Evolutionary conservation across 768 basidiomycete species (phyloP).

Genomic region (Leccinellum rugosiceps): DNA sequence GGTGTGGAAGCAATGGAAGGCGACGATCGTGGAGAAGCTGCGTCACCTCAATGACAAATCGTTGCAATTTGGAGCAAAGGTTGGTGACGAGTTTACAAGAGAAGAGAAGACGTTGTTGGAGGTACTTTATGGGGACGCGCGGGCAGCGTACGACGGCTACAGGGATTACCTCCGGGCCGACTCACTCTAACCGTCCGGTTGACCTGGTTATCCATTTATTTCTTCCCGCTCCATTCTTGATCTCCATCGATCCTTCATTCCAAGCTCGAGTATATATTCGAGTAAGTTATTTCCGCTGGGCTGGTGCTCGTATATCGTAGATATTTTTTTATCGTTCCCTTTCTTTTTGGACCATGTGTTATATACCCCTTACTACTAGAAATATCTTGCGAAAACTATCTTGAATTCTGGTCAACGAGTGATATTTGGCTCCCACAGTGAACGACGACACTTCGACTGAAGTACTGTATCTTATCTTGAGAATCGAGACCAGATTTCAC

Average conservation of each 20-base stretch:
- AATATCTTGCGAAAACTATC: neutral
- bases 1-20: slow-evolving; percentile 21
- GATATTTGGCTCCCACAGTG: too few species aligned
- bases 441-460: neutral
- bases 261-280: neutral
- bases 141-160: slow-evolving; percentile 14
- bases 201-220: neutral
- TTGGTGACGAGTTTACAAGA: slow-evolving; percentile 4
- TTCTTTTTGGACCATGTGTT: neutral
- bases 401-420: neutral
- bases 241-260: neutral
- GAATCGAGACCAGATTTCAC: neutral
- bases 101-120: slow-evolving; percentile 8
- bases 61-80: neutral
- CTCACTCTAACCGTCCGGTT: neutral
- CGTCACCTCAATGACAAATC: neutral
- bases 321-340: neutral
- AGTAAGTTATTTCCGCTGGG: neutral
- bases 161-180: slow-evolving; percentile 6
- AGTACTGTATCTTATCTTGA: neutral
- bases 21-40: slow-evolving; percentile 2
- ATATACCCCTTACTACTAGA: neutral
- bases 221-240: neutral
- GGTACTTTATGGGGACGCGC: slow-evolving; percentile 11
- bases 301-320: neutral